Base-by-base conservation (phyloP, 768 basidiomycete species). In the Boletus pseudo-olivaceus region DNA sequence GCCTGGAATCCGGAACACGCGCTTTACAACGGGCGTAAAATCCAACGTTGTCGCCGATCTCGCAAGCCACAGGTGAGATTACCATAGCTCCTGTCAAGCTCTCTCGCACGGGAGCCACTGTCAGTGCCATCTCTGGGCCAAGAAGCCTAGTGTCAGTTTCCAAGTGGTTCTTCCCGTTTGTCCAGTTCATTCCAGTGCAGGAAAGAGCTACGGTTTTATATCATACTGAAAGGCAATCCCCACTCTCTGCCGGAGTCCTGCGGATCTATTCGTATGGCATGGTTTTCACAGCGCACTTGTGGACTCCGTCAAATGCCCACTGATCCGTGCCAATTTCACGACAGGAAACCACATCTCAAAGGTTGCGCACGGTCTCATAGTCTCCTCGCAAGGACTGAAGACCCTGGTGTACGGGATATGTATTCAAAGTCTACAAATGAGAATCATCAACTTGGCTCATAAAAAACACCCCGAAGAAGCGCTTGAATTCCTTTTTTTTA, bases 271-370 rank as follows among this genome's bases (percentile, higher is more conserved):
- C 14, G 51, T 56, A 67, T 19, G 64, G 56, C 50, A 79, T 61
- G 2, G 58, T 51, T 5, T 66, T 15, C 15, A 74, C 62, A 5
- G 73, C 73, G 33, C 63, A 54, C 17, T 57, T 49, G 33, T 73
- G 66, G 30, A 76, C 46, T 14, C 54, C 46, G 19, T 62, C 55
- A 47, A 75, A 74, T 39, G 63, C 60, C 73, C 77, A 78, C 62
- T n/a, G n/a, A 73, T 71, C 7, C 60, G 69, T 7, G 77, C 62
- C 20, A 78, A 60, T 55, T 73, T 73, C n/a, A 75, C 59, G 20
- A 74, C 67, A 0, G 72, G 67, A 15, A 71, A 57, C 79, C 77
- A 77, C 47, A 67, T 66, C 7, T 67, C 64, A 43, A 52, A 53
- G 19, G n/a, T 10, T 40, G 54, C 3, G 5, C 9, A 0, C n/a